Base-by-base conservation (phyloP, 75 land plant genomes). In the Cunninghamia lanceolata region DNA sequence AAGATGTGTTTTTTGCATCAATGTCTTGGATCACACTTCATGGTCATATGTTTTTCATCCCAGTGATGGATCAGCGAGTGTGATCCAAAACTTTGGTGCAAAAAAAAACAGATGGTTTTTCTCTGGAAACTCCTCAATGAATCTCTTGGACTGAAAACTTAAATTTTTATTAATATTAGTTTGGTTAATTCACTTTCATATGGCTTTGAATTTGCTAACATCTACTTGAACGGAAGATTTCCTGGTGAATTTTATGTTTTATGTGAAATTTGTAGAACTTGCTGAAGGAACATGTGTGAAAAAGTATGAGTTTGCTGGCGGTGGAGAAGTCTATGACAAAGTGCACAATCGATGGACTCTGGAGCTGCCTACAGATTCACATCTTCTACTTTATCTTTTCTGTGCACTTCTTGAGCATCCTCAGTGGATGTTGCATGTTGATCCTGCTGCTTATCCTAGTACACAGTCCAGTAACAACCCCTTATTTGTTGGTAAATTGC, bases 351-450 rank as follows among this genome's bases (percentile, higher is more conserved):
- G 94, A 83, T 95, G 95, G 92, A 90, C 89, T n/a, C 84, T 89
- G 38, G 99, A 98, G 86, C 94, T 97, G 80, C 99, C 99, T 42
- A 90, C 95, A 47, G 99, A 98, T 89, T 92, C 98, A 76, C 75
- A 73, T 87, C 91, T 98, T 87, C 90, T 97, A 7, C 85, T 97
- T 39, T 97, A 98, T 86, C 89, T 98, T 13, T 94, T 98, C 59
- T 94, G 96, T 94, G 99, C 99, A 83, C 91, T 97, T 88, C 77
- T 98, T 86, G 99, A 98, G 85, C 96, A 98, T 88, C 99, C 99
- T 14, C 95, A 94, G 75, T 98, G 99, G 99, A 95, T 93, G 96
- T 86, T 98, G 75, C 99, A 97, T 86, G 92, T 96, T 16, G 99
- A 98, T 88, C 94, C 96, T 32, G 52, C 91, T 10, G 87, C 94